Conservation (phyloP, 2,329 filamentous ascomycete species). For the Stenocarpella maydis region DNA sequence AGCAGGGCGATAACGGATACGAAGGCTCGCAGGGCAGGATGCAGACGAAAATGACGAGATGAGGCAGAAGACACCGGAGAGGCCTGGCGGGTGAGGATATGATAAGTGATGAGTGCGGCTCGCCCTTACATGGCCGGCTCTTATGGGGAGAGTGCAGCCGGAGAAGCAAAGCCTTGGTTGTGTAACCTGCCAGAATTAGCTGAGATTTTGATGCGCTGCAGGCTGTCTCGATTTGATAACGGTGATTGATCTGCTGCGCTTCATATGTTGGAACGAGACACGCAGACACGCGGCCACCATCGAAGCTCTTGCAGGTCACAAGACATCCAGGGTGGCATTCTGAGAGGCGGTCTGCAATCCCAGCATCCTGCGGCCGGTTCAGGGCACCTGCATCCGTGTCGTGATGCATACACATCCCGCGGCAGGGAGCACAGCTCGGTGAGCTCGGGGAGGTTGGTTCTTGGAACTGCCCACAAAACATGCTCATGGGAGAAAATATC, state of each 20-base stretch:
- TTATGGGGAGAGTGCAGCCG: conserved; percentile 26
- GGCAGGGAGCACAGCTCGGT: background rate
- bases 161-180: conserved; percentile 16
- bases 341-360: conserved; percentile 25
- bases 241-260: conserved; percentile 23
- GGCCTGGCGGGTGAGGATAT: conserved; percentile 20
- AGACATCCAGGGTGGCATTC: conserved; percentile 18
- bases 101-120: conserved; percentile 27
- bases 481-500: conserved; percentile 3
- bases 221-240: conserved; percentile 19
- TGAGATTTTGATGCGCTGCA: conserved; percentile 13
- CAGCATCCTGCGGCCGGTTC: conserved; percentile 9
- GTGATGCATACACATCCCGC: background rate
- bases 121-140: conserved; percentile 28
- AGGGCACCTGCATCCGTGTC: conserved; percentile 16
- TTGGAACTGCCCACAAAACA: background rate
- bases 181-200: conserved; percentile 19
- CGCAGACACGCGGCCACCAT: conserved; percentile 16
- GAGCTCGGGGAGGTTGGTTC: background rate
- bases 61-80: conserved; percentile 12
- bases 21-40: conserved; percentile 1
- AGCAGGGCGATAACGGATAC: conserved; percentile 23
- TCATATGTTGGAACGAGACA: conserved; percentile 1
- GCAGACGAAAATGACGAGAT: conserved; percentile 28
- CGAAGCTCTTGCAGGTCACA: conserved; percentile 15